These are phyloP conservation scores for Schrenkiella parvula DNA, from an alignment of 345 rosid genomes.

Conservation along the genomic window DNA sequence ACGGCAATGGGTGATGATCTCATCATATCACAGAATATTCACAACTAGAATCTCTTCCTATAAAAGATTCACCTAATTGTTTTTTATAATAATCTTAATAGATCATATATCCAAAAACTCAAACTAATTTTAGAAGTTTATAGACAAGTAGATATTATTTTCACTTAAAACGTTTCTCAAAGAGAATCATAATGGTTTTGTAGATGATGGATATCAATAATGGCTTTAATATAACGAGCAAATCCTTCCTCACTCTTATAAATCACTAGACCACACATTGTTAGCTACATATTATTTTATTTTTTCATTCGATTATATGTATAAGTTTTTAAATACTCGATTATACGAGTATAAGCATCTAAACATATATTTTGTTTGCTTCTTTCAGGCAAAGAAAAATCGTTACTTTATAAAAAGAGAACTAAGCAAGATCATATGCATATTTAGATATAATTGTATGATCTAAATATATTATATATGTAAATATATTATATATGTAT, in stretches of 20 bases:
- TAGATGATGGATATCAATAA: not conserved
- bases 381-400: not conserved
- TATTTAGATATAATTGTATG: not conserved
- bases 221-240: not conserved
- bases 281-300: not conserved
- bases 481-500: too few relatives aligned
- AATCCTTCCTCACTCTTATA: not conserved
- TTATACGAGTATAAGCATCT: not conserved
- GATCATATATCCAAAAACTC: not conserved
- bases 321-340: not conserved
- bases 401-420: not conserved
- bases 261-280: not conserved
- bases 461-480: not conserved
- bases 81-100: not conserved
- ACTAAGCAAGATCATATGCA: not conserved
- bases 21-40: slow-evolving; percentile 20
- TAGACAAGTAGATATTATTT: not conserved
- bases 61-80: not conserved
- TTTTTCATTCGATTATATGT: not conserved
- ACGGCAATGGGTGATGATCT: slow-evolving; percentile 11
- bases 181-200: not conserved
- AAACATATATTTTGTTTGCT: not conserved
- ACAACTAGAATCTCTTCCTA: not conserved
- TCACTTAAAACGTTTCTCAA: not conserved
- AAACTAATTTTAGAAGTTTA: not conserved